These are phyloP conservation scores for Candida berthetii DNA, from an alignment of 805 yeast genomes.

Conservation along the genomic window DNA sequence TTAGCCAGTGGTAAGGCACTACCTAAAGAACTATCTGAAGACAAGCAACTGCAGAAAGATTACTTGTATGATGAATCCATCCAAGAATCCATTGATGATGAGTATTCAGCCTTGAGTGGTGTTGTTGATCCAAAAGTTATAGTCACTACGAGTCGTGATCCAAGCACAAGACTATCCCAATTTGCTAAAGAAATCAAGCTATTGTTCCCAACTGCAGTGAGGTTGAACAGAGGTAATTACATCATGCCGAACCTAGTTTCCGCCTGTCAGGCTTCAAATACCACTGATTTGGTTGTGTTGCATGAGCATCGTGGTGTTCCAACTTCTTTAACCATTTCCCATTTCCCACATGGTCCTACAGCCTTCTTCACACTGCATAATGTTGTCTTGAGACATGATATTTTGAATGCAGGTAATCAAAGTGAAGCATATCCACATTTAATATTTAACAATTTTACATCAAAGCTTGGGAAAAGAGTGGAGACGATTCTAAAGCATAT, in stretches of 20 bases:
- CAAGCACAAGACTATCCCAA: slow-evolving; percentile 78
- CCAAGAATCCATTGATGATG: slow-evolving; percentile 73
- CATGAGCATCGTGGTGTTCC: slow-evolving; percentile 99
- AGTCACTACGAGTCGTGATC: slow-evolving; percentile 91
- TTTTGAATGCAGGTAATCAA: slow-evolving; percentile 77
- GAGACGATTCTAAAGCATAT: slow-evolving; percentile 76
- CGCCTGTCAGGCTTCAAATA: slow-evolving; percentile 74
- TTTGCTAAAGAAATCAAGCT: slow-evolving; percentile 90
- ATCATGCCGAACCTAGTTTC: slow-evolving; percentile 78
- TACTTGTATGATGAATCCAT: slow-evolving; percentile 82
- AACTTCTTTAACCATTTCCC: slow-evolving; percentile 85
- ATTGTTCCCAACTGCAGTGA: slow-evolving; percentile 82
- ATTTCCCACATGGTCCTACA: slow-evolving; percentile 98
- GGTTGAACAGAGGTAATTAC: slow-evolving; percentile 91
- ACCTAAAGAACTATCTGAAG: slow-evolving; percentile 88
- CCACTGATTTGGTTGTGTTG: slow-evolving; percentile 77
- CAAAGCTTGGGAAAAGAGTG: slow-evolving; percentile 78
- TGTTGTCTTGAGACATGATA: slow-evolving; percentile 90
- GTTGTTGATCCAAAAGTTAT: slow-evolving; percentile 84
- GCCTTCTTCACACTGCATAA: slow-evolving; percentile 92
- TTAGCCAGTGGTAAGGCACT: slow-evolving; percentile 88
- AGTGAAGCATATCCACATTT: slow-evolving; percentile 93
- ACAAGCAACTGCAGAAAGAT: slow-evolving; percentile 71
- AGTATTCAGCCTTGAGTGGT: slow-evolving; percentile 83
- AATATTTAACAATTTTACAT: slow-evolving; percentile 83